Percentiles rank a stretch among this genome's conserved stretches.
phyloP scores from a whole-genome alignment of 176 grass and related monocot species.

The Eleusine indica region DNA sequence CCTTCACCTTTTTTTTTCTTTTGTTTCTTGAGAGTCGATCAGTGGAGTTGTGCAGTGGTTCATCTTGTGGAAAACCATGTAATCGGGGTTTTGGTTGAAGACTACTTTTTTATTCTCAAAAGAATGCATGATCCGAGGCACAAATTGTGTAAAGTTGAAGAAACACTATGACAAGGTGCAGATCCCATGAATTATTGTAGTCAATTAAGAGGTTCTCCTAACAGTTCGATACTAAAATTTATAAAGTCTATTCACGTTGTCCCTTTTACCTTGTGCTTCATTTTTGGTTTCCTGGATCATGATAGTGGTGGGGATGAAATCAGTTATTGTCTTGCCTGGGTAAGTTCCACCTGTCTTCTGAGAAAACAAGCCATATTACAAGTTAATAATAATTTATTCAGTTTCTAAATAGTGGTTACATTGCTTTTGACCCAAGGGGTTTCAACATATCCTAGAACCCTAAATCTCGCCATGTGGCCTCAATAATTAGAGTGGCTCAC shows the following conservation, averaged over 20 bases:
- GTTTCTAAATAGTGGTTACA: neutral
- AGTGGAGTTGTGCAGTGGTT: constrained; percentile 14
- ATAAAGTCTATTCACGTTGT: neutral
- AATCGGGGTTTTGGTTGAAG: constrained; percentile 21
- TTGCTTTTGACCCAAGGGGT: neutral
- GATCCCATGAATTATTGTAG: constrained; percentile 1
- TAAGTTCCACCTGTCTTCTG: neutral
- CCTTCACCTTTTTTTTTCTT: neutral
- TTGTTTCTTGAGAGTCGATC: neutral
- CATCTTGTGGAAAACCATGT: neutral
- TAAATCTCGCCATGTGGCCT: constrained; percentile 13
- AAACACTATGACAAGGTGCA: neutral
- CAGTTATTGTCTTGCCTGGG: neutral
- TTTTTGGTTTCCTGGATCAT: constrained; percentile 17
- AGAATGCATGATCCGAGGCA: constrained; percentile 5
- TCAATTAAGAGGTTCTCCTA: neutral
- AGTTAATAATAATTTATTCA: neutral
- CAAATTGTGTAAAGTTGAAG: constrained; percentile 31
- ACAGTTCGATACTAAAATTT: neutral
- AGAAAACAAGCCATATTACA: neutral
- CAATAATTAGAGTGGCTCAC: constrained; percentile 11
- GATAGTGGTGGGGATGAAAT: neutral
- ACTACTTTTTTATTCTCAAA: neutral
- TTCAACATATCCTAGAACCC: neutral
- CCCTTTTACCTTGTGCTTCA: neutral